These are phyloP conservation scores for Fraxinus americana DNA, from an alignment of 257 asterid genomes.

Conservation along the genomic window DNA sequence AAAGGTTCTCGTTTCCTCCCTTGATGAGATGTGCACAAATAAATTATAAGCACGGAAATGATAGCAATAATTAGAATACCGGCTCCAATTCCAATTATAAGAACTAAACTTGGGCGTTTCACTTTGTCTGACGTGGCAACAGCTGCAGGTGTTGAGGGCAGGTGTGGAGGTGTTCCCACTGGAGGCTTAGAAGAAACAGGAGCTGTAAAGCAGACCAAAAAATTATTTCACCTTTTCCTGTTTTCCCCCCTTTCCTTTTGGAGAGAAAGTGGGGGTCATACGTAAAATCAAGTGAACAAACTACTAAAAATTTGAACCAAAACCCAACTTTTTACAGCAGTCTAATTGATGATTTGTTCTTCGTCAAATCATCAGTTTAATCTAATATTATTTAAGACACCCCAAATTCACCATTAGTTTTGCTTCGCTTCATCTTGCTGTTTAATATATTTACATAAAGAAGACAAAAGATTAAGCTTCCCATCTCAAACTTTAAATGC, in stretches of 20 bases:
- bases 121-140: slow-evolving; percentile 43
- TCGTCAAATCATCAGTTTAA: slow-evolving; percentile 15
- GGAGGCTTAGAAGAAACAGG: slow-evolving; percentile 69
- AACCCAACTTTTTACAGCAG: not conserved
- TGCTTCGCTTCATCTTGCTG: slow-evolving; percentile 12
- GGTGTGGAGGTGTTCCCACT: slow-evolving; percentile 41
- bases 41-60: slow-evolving; percentile 54
- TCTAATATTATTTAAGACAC: slow-evolving; percentile 4
- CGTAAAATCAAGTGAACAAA: not conserved
- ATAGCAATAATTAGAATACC: slow-evolving; percentile 55
- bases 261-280: not conserved
- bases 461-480: slow-evolving; percentile 14
- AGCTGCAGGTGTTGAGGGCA: slow-evolving; percentile 61
- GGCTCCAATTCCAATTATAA: slow-evolving; percentile 75
- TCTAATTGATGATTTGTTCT: slow-evolving; percentile 8
- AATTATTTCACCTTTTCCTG: slow-evolving; percentile 15
- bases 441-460: not conserved
- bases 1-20: slow-evolving; percentile 48
- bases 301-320: not conserved
- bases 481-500: slow-evolving; percentile 8
- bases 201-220: slow-evolving; percentile 50
- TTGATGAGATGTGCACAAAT: slow-evolving; percentile 56
- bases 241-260: not conserved
- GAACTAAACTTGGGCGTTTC: slow-evolving; percentile 55
- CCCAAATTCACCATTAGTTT: not conserved